Evolutionary conservation across 2,329 filamentous ascomycete genomes (phyloP), one percentile per base, ranked within the genome.

Genomic region (Botrytis elliptica): DNA sequence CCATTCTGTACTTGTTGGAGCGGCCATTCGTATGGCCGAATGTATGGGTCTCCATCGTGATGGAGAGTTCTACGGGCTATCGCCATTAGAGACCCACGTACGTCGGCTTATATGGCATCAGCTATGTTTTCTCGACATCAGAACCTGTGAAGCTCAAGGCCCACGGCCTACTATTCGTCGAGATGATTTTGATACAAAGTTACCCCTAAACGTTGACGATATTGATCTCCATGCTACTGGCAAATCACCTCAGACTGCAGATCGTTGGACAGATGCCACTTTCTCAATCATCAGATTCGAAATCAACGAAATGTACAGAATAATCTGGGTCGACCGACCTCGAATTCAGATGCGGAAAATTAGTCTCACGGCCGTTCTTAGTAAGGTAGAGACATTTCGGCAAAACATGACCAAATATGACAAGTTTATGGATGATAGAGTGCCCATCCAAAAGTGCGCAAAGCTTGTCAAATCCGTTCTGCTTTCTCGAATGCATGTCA

Each of bases 1-100:
- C 7, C 92, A 94, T 81, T 93, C 91, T 6, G 90, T 92, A 7
- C 85, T 94, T 1, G 88, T 92, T 6, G 92, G 91, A 4, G 89
- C 91, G 22, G 91, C 91, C 6, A 90, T 94, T 60, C 86, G 92
- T 25, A 88, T 94, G 80, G 92, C 91, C 10, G 91, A 94, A 83
- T 93, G 91, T 78, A 93, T 94, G 90, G 91, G 91, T 2, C 83
- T 94, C 29, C 91, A 94, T 79, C 87, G 91, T 14, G 92, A 94
- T 76, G 79, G 79, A 9, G 87, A 88, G 62, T 85, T 87, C 16
- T 93, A 92, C 78, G 88, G 88, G 1, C 85, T 92, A 73, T 88
- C 86, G 4, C 87, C 92, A 0, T 83, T 93, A 4, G 92, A 94
- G 77, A 90, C 89, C 0, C 91, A 94, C 71, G 85, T 93, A 4